Conservation (phyloP, 1,284 basidiomycete genomes). For the Cystobasidium slooffiae region DNA sequence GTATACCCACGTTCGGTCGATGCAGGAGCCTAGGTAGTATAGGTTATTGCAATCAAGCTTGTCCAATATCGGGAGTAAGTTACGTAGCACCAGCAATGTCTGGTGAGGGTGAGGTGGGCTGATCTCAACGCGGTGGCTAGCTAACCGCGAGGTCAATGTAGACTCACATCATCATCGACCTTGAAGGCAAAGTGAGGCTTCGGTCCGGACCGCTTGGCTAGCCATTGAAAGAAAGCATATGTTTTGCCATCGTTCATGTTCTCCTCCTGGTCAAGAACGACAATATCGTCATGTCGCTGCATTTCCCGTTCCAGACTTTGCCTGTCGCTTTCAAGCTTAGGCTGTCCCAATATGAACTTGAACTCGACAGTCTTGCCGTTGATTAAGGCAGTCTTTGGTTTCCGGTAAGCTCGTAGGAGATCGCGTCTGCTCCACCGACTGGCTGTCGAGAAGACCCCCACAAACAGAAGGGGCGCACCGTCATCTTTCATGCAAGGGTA, state of each 20-base stretch:
- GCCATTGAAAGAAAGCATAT: slow-evolving; percentile 28
- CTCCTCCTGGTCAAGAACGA: slow-evolving; percentile 80
- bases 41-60: slow-evolving; percentile 30
- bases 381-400: neutral
- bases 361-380: slow-evolving; percentile 28
- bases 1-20: slow-evolving; percentile 15
- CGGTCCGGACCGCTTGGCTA: slow-evolving; percentile 18
- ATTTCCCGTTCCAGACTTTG: slow-evolving; percentile 15
- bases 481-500: slow-evolving; percentile 10
- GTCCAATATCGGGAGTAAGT: slow-evolving; percentile 9
- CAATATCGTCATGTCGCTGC: slow-evolving; percentile 47
- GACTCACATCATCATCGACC: slow-evolving; percentile 40
- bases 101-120: neutral
- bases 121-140: neutral
- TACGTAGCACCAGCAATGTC: slow-evolving; percentile 10
- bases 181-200: slow-evolving; percentile 42
- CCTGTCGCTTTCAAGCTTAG: neutral
- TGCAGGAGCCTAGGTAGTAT: slow-evolving; percentile 37
- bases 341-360: slow-evolving; percentile 37
- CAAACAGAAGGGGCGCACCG: slow-evolving; percentile 9
- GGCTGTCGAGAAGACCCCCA: slow-evolving; percentile 37
- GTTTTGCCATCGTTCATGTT: slow-evolving; percentile 89
- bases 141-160: neutral
- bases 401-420: slow-evolving; percentile 11
- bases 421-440: slow-evolving; percentile 5